phyloP scores from a whole-genome alignment of 2,329 filamentous ascomycete species.

The Emergomyces pasteurianus region DNA sequence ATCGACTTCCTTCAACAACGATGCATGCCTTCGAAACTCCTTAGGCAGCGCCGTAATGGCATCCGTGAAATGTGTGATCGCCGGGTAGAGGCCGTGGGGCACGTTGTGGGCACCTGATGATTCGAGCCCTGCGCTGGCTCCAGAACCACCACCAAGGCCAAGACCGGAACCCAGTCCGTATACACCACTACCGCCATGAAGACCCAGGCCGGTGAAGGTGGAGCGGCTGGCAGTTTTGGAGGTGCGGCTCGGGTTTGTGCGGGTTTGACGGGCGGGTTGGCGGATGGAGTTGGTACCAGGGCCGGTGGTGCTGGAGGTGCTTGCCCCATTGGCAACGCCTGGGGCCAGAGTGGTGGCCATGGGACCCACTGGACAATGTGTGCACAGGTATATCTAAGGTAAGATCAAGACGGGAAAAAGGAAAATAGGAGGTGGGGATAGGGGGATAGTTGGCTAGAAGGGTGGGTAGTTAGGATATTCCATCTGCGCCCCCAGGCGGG shows the following conservation, averaged over 20 bases:
- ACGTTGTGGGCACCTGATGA: slow-evolving; percentile 8
- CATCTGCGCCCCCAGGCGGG: not conserved
- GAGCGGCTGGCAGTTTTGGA: slow-evolving; percentile 33
- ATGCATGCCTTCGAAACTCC: slow-evolving; percentile 92
- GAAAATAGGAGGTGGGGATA: no score
- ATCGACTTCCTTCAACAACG: slow-evolving; percentile 91
- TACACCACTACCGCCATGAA: not conserved
- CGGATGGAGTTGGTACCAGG: slow-evolving; percentile 21
- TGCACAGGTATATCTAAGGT: not conserved
- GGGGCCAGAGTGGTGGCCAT: not conserved
- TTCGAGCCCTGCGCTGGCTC: slow-evolving; percentile 5
- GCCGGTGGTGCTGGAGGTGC: not conserved
- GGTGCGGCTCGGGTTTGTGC: slow-evolving; percentile 38
- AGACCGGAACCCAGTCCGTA: not conserved
- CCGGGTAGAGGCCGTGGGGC: slow-evolving; percentile 48
- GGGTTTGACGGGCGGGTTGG: slow-evolving; percentile 34
- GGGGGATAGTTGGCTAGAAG: not conserved
- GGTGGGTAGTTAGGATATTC: not conserved
- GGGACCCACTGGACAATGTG: not conserved
- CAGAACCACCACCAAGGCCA: not conserved
- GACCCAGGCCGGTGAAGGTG: slow-evolving; percentile 20
- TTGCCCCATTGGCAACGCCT: not conserved
- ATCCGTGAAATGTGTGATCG: slow-evolving; percentile 70
- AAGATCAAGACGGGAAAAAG: not conserved
- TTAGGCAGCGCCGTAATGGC: slow-evolving; percentile 84